Evolutionary conservation across 2,329 filamentous ascomycete genomes (phyloP).

Genomic region (Hortaea werneckii): DNA sequence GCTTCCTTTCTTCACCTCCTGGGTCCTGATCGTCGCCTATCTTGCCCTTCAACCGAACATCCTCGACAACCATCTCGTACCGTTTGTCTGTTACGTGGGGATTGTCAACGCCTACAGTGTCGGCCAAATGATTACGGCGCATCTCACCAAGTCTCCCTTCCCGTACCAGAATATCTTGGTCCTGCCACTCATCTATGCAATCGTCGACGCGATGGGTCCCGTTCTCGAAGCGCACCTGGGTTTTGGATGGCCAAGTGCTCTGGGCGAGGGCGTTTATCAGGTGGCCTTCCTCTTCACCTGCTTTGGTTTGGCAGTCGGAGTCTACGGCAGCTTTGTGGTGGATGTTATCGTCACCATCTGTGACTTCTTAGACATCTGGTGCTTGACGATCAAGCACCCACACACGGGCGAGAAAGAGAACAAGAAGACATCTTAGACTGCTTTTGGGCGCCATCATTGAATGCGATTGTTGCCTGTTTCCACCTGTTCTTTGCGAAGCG

Average conservation of each 20-base stretch:
- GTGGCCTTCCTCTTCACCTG: slow-evolving; percentile 85
- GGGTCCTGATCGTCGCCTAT: slow-evolving; percentile 68
- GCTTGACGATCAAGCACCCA: slow-evolving; percentile 88
- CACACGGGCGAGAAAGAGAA: slow-evolving; percentile 24
- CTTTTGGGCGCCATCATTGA: background rate
- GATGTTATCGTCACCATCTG: slow-evolving; percentile 97
- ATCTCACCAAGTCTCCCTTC: slow-evolving; percentile 78
- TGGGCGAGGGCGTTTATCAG: slow-evolving; percentile 67
- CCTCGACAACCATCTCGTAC: slow-evolving; percentile 70
- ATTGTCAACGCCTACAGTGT: slow-evolving; percentile 91
- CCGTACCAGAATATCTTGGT: slow-evolving; percentile 83
- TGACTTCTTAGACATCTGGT: slow-evolving; percentile 97
- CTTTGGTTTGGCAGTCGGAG: slow-evolving; percentile 70
- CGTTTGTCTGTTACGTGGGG: slow-evolving; percentile 80
- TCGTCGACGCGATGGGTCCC: slow-evolving; percentile 72
- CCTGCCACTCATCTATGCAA: slow-evolving; percentile 65
- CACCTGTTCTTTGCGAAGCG: background rate
- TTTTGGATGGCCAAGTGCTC: slow-evolving; percentile 64
- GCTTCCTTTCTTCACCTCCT: slow-evolving; percentile 67
- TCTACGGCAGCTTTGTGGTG: slow-evolving; percentile 96
- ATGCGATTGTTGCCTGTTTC: background rate
- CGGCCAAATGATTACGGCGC: slow-evolving; percentile 89
- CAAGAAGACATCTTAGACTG: slow-evolving; percentile 6
- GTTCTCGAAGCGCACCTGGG: slow-evolving; percentile 40
- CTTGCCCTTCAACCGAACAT: slow-evolving; percentile 78